Evolutionary conservation across 345 rosid genomes (phyloP), one percentile per base, ranked within the genome.

Genomic region (Orychophragmus violaceus): DNA sequence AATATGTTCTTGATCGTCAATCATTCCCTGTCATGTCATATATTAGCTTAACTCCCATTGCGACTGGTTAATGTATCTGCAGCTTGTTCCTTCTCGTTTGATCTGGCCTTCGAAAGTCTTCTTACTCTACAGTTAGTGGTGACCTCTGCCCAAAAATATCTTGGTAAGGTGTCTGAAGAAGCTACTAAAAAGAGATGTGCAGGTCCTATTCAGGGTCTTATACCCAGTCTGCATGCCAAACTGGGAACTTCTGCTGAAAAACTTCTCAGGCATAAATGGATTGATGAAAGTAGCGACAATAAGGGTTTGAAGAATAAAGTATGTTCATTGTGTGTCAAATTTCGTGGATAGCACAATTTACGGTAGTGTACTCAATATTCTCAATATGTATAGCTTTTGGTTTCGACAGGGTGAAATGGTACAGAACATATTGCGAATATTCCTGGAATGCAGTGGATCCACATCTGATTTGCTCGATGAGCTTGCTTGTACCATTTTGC

Each of bases 301-400:
- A 80, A 83, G 66, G 86, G 86, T 45, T 81, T 86, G 84, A 90
- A 84, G 85, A 83, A 81, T 74, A 86, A 84, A 76, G 97, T 90
- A 76, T 27, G 87, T 68, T 37, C 25, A 29, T 66, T 16, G 45
- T 61, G 28, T 62, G 9, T 48, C 41, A 65, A 61, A 30, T 41
- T 64, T 61, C 41, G 22, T 11, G 71, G 39, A 46, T 28, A 32
- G 3, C n/a, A 39, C 45, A 62, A 27, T 57, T 48, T 48, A 30
- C 2, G 8, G 36, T 5, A 14, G 46, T 33, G 62, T 3, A 16
- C 46, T 37, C 74, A 21, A 8, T 28, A 48, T 62, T 62, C 68
- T 70, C 57, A 70, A 57, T 74, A 58, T 22, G n/a, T 42, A 18
- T 60, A 14, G 36, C 51, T 54, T 70, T 49, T 56, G 63, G 46